These are phyloP conservation scores for Dianthus caryophyllus DNA, from an alignment of 148 eudicot species.

Conservation along the genomic window DNA sequence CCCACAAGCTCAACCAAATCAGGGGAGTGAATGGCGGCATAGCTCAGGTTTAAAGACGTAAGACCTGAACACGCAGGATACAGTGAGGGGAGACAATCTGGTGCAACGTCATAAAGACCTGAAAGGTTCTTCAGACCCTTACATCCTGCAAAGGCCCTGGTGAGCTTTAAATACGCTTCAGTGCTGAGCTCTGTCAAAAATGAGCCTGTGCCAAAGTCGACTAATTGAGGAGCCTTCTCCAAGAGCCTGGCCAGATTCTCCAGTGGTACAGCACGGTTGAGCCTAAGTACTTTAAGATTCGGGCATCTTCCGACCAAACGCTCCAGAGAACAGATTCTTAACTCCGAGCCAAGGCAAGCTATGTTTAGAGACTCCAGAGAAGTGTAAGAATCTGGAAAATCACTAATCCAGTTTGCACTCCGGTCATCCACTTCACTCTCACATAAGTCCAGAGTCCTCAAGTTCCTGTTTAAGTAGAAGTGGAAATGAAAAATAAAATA, in stretches of 20 bases:
- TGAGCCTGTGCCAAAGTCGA: constrained; percentile 77
- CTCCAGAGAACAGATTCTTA: constrained; percentile 67
- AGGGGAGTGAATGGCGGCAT: constrained; percentile 69
- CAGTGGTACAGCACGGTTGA: constrained; percentile 76
- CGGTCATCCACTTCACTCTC: constrained; percentile 91
- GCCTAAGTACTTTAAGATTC: constrained; percentile 64
- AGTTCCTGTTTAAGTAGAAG: constrained; percentile 56
- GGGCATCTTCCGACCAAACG: constrained; percentile 72
- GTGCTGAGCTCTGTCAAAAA: constrained; percentile 60
- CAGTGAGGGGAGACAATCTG: constrained; percentile 68
- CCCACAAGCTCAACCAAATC: constrained; percentile 65
- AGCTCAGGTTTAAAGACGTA: constrained; percentile 81
- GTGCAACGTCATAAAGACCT: constrained; percentile 83
- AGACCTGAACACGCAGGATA: constrained; percentile 67
- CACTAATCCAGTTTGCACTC: constrained; percentile 89
- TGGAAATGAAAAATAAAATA: no score
- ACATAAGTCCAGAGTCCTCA: constrained; percentile 70
- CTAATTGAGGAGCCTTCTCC: constrained; percentile 67
- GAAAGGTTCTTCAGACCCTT: constrained; percentile 67
- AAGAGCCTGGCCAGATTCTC: constrained; percentile 67
- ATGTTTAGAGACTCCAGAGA: constrained; percentile 77
- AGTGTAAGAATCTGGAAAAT: constrained; percentile 72
- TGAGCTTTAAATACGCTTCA: constrained; percentile 51
- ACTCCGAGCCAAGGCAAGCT: constrained; percentile 72
- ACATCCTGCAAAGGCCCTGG: constrained; percentile 59